phyloP scores from a whole-genome alignment of 2,329 filamentous ascomycete genomes.

The Trichothecium sympodiale region DNA sequence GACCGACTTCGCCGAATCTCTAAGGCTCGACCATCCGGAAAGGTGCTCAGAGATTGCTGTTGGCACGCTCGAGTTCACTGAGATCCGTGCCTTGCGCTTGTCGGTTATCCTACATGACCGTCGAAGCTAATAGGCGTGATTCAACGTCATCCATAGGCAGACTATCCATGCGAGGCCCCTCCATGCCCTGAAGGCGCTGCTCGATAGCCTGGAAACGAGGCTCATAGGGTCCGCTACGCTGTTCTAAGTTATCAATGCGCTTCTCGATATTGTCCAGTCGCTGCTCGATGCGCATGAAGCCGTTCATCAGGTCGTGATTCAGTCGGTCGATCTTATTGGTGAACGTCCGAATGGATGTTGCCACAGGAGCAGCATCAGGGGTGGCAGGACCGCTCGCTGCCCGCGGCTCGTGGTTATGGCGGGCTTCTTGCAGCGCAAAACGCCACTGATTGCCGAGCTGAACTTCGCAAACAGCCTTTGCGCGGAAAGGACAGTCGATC shows the following conservation, averaged over 20 bases:
- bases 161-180: conserved; percentile 29
- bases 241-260: conserved; percentile 43
- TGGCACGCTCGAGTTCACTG: no score
- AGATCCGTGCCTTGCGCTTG: no score
- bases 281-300: conserved; percentile 38
- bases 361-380: conserved; percentile 46
- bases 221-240: conserved; percentile 28
- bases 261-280: conserved; percentile 41
- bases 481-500: conserved; percentile 52
- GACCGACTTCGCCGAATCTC: no score
- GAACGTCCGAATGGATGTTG: conserved; percentile 45
- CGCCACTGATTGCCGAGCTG: conserved; percentile 53
- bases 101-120: conserved; percentile 26
- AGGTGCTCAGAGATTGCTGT: no score
- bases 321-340: conserved; percentile 50
- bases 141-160: conserved; percentile 35
- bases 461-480: conserved; percentile 53
- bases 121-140: conserved; percentile 28
- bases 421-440: conserved; percentile 48
- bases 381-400: conserved; percentile 41
- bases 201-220: conserved; percentile 33
- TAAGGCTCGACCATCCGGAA: no score
- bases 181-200: conserved; percentile 28
- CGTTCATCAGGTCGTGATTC: conserved; percentile 43
- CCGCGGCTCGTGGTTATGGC: conserved; percentile 51